phyloP scores from a whole-genome alignment of 257 asterid genomes.

The Verbena officinalis region DNA sequence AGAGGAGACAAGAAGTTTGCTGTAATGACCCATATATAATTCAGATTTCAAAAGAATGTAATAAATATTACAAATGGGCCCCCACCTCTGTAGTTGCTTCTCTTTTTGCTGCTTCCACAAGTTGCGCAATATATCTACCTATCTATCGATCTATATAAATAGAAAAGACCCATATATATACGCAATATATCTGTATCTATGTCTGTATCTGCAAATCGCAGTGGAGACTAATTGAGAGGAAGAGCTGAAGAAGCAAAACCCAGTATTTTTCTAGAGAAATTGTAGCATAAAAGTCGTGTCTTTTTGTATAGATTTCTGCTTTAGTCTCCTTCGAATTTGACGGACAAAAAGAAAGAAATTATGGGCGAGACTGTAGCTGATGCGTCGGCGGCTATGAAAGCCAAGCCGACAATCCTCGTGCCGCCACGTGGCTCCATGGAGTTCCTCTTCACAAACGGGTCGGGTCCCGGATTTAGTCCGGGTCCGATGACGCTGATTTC shows the following conservation, averaged over 20 bases:
- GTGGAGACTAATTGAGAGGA: slow-evolving; percentile 3
- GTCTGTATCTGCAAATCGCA: background rate
- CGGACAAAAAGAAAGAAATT: background rate
- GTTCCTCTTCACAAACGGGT: slow-evolving; percentile 39
- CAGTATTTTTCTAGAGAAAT: slow-evolving; percentile 5
- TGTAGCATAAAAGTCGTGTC: background rate
- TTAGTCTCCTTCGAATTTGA: background rate
- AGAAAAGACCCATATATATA: background rate
- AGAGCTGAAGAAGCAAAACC: background rate
- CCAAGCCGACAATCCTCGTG: slow-evolving; percentile 53
- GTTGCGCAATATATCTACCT: too few species aligned
- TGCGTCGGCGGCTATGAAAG: slow-evolving; percentile 30
- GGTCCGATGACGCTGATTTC: slow-evolving; percentile 69
- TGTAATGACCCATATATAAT: slow-evolving; percentile 3
- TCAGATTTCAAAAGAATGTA: background rate
- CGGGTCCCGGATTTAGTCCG: slow-evolving; percentile 61
- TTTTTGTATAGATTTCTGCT: background rate
- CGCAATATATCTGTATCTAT: background rate
- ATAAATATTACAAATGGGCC: slow-evolving; percentile 3
- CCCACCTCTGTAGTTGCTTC: background rate
- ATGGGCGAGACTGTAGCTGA: slow-evolving; percentile 45
- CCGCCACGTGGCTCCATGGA: slow-evolving; percentile 62
- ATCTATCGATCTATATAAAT: background rate
- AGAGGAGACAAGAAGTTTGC: slow-evolving; percentile 1
- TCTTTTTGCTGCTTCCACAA: background rate